Evolutionary conservation across 164 flowering plant genomes (phyloP), one percentile per base, ranked within the genome.

Genomic region (Vitis labrusca): DNA sequence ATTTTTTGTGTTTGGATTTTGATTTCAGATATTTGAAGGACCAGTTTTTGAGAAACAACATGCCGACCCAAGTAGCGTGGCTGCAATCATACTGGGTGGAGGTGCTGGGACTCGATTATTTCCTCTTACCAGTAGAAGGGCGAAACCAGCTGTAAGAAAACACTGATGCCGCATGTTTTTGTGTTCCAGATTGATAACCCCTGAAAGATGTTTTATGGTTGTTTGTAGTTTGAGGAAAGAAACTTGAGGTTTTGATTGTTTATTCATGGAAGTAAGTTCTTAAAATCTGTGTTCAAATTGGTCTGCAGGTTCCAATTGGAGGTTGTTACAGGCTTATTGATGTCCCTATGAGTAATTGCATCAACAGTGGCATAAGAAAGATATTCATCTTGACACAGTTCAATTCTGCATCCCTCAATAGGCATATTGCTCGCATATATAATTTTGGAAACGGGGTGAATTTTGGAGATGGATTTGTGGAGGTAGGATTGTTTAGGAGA

Each of bases 81-180:
- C 91, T 44, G 81, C 97, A 0, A 84, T 92, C 74, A 85, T 92
- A 57, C 69, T 92, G 85, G 97, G 97, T 68, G 97, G 97, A 52
- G 97, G 97, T n/a, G 97, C 95, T 10, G 97, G 97, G 48, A 92
- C 97, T 74, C 91, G 95, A 17, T 83, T 92, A 19, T 89, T 90
- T 75, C 97, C 97, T 72, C 93, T 92, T 54, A 92, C 97, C 9
- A 82, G 89, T 79, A 79, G 68, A 76, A 83, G 97, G 79, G 91
- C 97, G 16, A 92, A 92, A 69, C 97, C 97, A 2, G 97, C 97
- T 49, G 97, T 92, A 86, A 82, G 85, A 57, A 52, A 19, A 23
- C 60, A n/a, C 50, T 50, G 65, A 17, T 17, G 14, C 12, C 29
- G 11, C 49, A 50, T 50, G 15, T 29, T 17, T 57, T 37, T 15